phyloP scores from a whole-genome alignment of 2,329 filamentous ascomycete genomes.

The Colletotrichum agaves region DNA sequence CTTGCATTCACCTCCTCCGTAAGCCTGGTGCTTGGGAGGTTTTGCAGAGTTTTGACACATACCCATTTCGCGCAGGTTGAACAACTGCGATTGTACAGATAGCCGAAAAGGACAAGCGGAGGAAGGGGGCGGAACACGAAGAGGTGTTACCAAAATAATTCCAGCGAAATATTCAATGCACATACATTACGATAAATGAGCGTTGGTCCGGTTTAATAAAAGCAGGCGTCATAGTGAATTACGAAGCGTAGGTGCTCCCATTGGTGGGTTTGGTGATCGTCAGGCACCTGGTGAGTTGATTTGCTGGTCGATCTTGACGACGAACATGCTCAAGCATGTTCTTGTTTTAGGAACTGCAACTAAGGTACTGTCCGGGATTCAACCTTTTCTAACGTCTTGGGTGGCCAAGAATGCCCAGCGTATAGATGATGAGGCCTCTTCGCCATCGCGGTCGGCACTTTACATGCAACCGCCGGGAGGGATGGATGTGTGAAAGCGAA shows the following conservation, averaged over 20 bases:
- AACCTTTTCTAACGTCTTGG: neutral
- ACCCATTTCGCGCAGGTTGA: too few relatives aligned
- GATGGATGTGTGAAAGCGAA: too few relatives aligned
- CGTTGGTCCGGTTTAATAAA: rapidly evolving
- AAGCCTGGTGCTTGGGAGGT: constrained; percentile 38
- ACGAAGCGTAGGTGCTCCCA: neutral
- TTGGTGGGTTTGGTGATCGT: neutral
- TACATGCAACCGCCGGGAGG: neutral
- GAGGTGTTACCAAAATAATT: constrained; percentile 13
- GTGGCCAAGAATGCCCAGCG: neutral
- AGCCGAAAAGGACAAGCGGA: neutral
- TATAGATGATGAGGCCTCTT: constrained; percentile 21
- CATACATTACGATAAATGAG: neutral
- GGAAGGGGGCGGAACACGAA: neutral
- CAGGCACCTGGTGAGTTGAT: neutral
- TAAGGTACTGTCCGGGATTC: neutral
- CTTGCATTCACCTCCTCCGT: constrained; percentile 26
- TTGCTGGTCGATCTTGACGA: neutral
- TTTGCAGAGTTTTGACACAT: neutral
- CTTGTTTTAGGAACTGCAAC: neutral
- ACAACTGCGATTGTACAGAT: constrained; percentile 18
- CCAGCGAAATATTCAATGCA: constrained; percentile 1
- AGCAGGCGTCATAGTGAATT: rapidly evolving
- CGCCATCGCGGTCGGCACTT: neutral
- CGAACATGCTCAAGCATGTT: neutral